Conservation (phyloP, 2,329 filamentous ascomycete species). For the Cryphonectria japonica region DNA sequence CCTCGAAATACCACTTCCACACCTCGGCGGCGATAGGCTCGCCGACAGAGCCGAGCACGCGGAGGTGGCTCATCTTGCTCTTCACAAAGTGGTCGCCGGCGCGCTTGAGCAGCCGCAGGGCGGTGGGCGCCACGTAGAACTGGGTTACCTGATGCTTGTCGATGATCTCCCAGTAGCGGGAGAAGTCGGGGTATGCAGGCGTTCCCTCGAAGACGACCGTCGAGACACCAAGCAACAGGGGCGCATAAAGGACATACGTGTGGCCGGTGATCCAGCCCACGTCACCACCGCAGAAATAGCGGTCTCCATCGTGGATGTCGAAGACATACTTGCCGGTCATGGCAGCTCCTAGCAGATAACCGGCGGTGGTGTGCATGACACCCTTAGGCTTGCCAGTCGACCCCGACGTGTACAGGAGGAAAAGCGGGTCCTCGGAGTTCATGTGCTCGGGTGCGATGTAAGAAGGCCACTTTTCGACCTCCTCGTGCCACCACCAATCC, state of each 20-base stretch:
- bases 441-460: constrained; percentile 90
- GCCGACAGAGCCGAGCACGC: constrained; percentile 91
- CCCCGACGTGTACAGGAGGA: constrained; percentile 96
- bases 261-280: constrained; percentile 99
- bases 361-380: constrained; percentile 95
- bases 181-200: constrained; percentile 96
- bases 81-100: constrained; percentile 92
- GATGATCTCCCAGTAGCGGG: constrained; percentile 98
- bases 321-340: constrained; percentile 98
- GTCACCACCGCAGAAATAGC: constrained; percentile 97
- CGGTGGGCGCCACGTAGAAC: constrained; percentile 97
- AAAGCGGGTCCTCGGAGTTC: constrained; percentile 93
- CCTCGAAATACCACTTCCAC: constrained; percentile 99
- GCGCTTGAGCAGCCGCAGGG: constrained; percentile 89
- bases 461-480: constrained; percentile 92
- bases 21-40: constrained; percentile 98
- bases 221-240: constrained; percentile 86
- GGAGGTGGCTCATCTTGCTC: constrained; percentile 83
- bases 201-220: constrained; percentile 98
- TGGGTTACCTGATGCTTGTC: constrained; percentile 94
- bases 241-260: constrained; percentile 97
- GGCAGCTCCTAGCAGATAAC: constrained; percentile 92
- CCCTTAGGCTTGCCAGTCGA: constrained; percentile 99
- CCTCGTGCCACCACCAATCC: constrained; percentile 98
- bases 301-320: constrained; percentile 91